Conservation (phyloP, 1,284 basidiomycete species). For the Sphaerobolus stellatus region DNA sequence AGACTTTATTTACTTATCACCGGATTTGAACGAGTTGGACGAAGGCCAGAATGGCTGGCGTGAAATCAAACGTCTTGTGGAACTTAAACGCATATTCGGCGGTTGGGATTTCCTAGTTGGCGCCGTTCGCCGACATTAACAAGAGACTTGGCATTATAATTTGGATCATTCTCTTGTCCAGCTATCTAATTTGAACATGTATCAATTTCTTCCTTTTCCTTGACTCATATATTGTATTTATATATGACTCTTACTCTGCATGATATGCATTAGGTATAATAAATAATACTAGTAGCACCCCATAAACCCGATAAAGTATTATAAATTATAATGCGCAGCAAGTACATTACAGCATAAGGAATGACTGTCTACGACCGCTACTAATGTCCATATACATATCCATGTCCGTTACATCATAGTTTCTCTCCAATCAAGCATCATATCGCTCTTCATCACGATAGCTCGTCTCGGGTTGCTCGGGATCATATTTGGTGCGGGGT, state of each 20-base stretch:
- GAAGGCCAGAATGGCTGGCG: constrained; percentile 61
- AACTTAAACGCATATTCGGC: constrained; percentile 73
- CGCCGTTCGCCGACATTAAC: constrained; percentile 68
- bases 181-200: too few species aligned
- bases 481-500: constrained; percentile 2
- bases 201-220: constrained; percentile 1
- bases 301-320: too few species aligned
- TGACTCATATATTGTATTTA: neutral
- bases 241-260: too few species aligned
- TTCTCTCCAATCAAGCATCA: neutral
- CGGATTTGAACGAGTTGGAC: constrained; percentile 47
- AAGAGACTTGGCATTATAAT: constrained; percentile 14
- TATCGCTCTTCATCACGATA: constrained; percentile 10
- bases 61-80: constrained; percentile 76
- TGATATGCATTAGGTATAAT: too few species aligned
- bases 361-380: too few species aligned
- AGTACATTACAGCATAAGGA: too few species aligned
- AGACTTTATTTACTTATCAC: constrained; percentile 86
- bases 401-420: too few species aligned
- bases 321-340: too few species aligned
- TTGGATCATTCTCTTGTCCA: too few species aligned
- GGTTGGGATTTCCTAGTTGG: constrained; percentile 83
- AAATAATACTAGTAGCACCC: too few species aligned
- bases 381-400: too few species aligned
- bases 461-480: neutral